Evolutionary conservation across 148 eudicot genomes (phyloP), one percentile per base, ranked within the genome.

Genomic region (Silene latifolia): DNA sequence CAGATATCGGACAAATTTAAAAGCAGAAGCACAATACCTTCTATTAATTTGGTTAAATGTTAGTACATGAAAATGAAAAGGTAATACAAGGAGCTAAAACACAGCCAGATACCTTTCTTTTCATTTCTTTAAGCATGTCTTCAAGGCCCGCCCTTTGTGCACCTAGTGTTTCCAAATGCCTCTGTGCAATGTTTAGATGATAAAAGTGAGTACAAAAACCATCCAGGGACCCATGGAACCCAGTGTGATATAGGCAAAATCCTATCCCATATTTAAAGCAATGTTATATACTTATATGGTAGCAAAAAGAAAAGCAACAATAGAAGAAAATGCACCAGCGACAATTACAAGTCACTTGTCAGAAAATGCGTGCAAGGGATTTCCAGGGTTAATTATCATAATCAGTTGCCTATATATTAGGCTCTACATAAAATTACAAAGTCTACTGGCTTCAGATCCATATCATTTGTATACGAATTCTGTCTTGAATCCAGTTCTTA

Each of bases 71-170:
- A 27, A 27, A 27, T 35, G 21, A 18, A 65, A 65, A 42, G 17
- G 42, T 42, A 66, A 20, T 7, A 11, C 51, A 71, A 7, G 19
- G 74, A 47, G 11, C 20, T 53, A 61, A 78, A 72, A 72, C 60
- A 66, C 12, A 47, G 8, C 21, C 48, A 69, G 32, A 59, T 77
- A 91, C 99, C 96, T 95, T 95, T 85, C 92, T 88, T 85, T 90
- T 95, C 97, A 92, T 95, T 73, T 95, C 97, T 87, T 90, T 95
- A 74, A 95, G 91, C 99, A 95, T 95, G 85, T 95, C 99, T 76
- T 95, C 99, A 77, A 95, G 97, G 58, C 96, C 96, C 70, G 99
- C 99, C 62, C 97, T 85, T 77, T 95, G 92, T 42, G 97, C 88
- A 78, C 99, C 97, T 73, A 95, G 92, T 63, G 86, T 85, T 86